phyloP scores from a whole-genome alignment of 176 grass and related monocot species.

The Hordeum vulgare region DNA sequence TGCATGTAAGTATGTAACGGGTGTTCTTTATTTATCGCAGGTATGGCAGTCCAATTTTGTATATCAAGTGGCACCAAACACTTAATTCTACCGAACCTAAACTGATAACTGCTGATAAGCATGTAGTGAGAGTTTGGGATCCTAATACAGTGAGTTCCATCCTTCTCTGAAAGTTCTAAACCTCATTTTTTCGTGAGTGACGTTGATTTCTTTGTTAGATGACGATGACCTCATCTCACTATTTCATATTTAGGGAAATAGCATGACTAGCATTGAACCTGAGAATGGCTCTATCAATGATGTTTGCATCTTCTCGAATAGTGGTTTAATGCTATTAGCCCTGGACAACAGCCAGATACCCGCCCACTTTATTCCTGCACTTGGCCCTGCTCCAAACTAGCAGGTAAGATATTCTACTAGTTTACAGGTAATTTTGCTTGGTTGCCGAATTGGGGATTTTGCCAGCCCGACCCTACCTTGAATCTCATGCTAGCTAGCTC shows the following conservation, averaged over 20 bases:
- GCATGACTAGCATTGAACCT: slow-evolving; percentile 95
- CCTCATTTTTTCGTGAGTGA: not conserved
- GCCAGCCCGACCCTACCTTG: too few species aligned
- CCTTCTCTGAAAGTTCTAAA: not conserved
- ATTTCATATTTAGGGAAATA: slow-evolving; percentile 54
- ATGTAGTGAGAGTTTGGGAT: slow-evolving; percentile 91
- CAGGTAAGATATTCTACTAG: too few species aligned
- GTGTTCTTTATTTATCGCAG: slow-evolving; percentile 34
- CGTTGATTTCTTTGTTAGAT: not conserved
- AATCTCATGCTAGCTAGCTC: too few species aligned
- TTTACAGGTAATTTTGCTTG: too few species aligned
- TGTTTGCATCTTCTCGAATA: too few species aligned
- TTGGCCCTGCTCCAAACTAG: too few species aligned
- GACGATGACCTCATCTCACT: slow-evolving; percentile 27
- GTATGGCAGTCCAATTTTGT: slow-evolving; percentile 80
- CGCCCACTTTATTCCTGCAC: too few species aligned
- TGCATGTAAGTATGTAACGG: not conserved
- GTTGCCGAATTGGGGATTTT: too few species aligned
- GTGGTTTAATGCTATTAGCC: too few species aligned
- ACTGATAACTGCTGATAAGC: slow-evolving; percentile 77
- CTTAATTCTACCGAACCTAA: slow-evolving; percentile 86
- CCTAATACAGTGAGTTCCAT: slow-evolving; percentile 76
- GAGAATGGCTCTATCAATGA: too few species aligned
- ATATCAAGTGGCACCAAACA: slow-evolving; percentile 88
- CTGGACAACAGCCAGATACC: too few species aligned